phyloP scores from a whole-genome alignment of 2,329 filamentous ascomycete genomes.

The Rachicladosporium sp. region DNA sequence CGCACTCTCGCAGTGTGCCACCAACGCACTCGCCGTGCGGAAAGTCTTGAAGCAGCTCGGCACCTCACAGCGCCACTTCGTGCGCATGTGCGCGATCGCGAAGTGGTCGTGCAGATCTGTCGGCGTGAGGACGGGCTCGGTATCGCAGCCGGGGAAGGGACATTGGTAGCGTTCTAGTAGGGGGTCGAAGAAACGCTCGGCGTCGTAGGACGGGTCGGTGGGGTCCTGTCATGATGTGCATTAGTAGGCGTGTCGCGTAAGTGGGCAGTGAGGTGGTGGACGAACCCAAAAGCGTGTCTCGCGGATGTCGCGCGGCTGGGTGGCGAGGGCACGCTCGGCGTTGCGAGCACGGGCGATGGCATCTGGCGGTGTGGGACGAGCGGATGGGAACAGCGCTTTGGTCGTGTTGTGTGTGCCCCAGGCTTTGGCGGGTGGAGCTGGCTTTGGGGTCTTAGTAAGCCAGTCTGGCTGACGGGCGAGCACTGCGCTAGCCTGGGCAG shows the following conservation, averaged over 20 bases:
- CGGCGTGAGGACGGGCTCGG: slow-evolving; percentile 17
- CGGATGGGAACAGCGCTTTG: slow-evolving; percentile 11
- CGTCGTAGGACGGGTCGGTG: slow-evolving; percentile 34
- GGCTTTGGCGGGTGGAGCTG: neutral
- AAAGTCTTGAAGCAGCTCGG: slow-evolving; percentile 30
- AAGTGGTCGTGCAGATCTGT: slow-evolving; percentile 18
- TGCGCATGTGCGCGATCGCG: slow-evolving; percentile 20
- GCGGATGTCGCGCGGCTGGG: no score
- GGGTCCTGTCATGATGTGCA: slow-evolving; percentile 29
- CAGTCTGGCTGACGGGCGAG: neutral
- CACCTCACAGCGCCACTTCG: slow-evolving; percentile 21
- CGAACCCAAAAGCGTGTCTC: no score
- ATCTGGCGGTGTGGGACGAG: no score
- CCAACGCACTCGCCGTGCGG: slow-evolving; percentile 24
- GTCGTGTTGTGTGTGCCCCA: slow-evolving; percentile 10
- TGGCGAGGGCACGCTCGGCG: no score
- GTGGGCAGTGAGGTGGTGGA: no score
- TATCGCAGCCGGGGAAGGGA: slow-evolving; percentile 39
- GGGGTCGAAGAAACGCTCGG: slow-evolving; percentile 34
- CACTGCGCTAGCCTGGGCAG: neutral
- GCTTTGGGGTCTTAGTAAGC: neutral
- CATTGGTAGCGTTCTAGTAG: slow-evolving; percentile 40
- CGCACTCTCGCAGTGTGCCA: slow-evolving; percentile 29
- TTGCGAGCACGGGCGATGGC: no score
- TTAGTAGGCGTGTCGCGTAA: no score